Base-by-base conservation (phyloP, 805 yeast species). In the Saturnispora serradocipensis region DNA sequence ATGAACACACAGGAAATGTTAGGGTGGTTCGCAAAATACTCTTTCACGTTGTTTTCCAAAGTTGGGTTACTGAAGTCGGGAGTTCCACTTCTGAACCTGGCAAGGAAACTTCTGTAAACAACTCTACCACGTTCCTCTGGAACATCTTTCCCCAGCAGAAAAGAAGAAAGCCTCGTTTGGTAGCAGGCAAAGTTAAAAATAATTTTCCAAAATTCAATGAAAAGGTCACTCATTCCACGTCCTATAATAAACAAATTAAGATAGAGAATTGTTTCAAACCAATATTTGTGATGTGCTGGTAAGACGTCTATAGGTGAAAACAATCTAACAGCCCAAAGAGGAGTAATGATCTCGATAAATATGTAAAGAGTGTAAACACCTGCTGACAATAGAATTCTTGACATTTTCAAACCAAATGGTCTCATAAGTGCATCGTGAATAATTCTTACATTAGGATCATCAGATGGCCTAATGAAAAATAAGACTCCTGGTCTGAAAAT, bases 401-500 rank as follows among this genome's bases (percentile, higher is more conserved):
- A 80, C 22, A 90, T 55, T 63, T 93, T 97, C 45, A 84, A 70
- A 8, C 67, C 56, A 60, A 91, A 76, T 0, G 96, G 86, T 57
- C 86, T 81, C 53, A 86, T 84, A 49, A 93, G 67, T 1, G 96
- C 93, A 63, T 90, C 96, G 57, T 88, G 91, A 42, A 91, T 76
- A 11, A 93, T 77, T 57, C 91, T 80, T 45, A 88, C 82, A 59
- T 87, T 85, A 39, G 96, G 96, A 63, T 93, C 97, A 59, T 89
- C 97, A 4, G 97, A 96, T 22, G 96, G 88, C 59, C 96, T 77
- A 54, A 93, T 86, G 69, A 93, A 93, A 65, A 81, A 93, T 45
- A 93, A 72, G 8, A 88, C 96, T 11, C 99, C 99, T 0, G 86
- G 84, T 51, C 99, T 77, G 53, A 91, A 74, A 39, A 88, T 81